Evolutionary conservation across 345 rosid species (phyloP), one percentile per base, ranked within the genome.

Genomic region (Jatropha curcas): DNA sequence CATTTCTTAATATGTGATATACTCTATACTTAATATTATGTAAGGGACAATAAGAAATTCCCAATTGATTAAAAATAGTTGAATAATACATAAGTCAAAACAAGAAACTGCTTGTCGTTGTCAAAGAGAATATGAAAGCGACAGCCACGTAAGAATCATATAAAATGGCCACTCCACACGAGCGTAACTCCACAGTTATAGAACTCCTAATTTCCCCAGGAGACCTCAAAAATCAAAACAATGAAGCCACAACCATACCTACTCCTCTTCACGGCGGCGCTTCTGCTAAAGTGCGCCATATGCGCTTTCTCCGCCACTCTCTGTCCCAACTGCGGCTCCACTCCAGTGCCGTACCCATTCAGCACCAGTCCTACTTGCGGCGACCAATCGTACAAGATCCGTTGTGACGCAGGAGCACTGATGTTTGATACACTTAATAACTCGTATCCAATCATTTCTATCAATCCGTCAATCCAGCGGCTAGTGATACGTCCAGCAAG

Each of bases 391-490:
- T 82, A 79, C 53, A 71, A 73, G 27, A 69, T 79, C 64, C 70
- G 76, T 12, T 82, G 83, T 68, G 25, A 34, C 67, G 67, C 72
- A 2, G 50, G 68, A 9, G 22, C 43, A 5, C 76, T 76, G 19
- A 19, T 45, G 41, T 76, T 76, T 58, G 81, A 82, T 28, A 73
- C 87, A 1, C 31, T 81, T 70, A 84, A 83, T 71, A 80, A 55
- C 71, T 77, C 87, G 16, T 84, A 87, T 37, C 73, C 81, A 34
- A 81, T 87, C 77, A 62, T 55, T 30, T 60, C 83, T 73, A 67
- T 87, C 70, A 43, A 66, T 52, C 76, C 82, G 0, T 53, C 65
- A 4, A 74, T 14, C 55, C 84, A 80, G 55, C 81, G 83, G 34
- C 71, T 86, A 4, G 76, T 75, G 61, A 82, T 86, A 65, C 71